Conservation (phyloP, 176 grass and related monocot species). For the Tuctoria greenei region DNA sequence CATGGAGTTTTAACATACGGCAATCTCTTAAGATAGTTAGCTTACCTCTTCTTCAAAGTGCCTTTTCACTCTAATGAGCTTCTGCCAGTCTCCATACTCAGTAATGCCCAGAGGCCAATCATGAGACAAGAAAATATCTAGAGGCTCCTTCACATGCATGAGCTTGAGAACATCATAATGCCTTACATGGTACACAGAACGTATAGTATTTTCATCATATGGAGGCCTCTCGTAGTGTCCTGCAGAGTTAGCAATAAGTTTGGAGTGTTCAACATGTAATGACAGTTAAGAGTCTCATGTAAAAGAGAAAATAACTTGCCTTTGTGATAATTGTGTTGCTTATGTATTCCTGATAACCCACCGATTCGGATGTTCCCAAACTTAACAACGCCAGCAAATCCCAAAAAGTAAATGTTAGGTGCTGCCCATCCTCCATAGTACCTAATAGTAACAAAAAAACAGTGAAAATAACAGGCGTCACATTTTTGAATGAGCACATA, state of each 20-base stretch:
- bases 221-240: slow-evolving; percentile 85
- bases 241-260: slow-evolving; percentile 34
- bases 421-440: slow-evolving; percentile 97
- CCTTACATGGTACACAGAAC: slow-evolving; percentile 80
- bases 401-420: slow-evolving; percentile 92
- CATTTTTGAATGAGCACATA: slow-evolving; percentile 1
- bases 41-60: slow-evolving; percentile 68
- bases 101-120: slow-evolving; percentile 96
- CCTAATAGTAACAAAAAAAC: slow-evolving; percentile 33
- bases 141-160: slow-evolving; percentile 71
- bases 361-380: slow-evolving; percentile 94
- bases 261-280: slow-evolving; percentile 4
- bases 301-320: slow-evolving; percentile 49
- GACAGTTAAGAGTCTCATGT: not conserved
- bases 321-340: slow-evolving; percentile 47
- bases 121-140: slow-evolving; percentile 96
- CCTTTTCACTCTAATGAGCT: slow-evolving; percentile 52
- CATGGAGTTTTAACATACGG: not conserved
- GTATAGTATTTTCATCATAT: slow-evolving; percentile 56
- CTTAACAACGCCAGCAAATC: slow-evolving; percentile 83
- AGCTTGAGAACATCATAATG: slow-evolving; percentile 88
- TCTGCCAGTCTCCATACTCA: slow-evolving; percentile 85
- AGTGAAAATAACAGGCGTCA: slow-evolving; percentile 4
- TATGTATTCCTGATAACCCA: slow-evolving; percentile 91
- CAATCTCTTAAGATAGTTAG: slow-evolving; percentile 3